Evolutionary conservation across 2,329 filamentous ascomycete genomes (phyloP), one percentile per base, ranked within the genome.

Genomic region (Thielaviopsis populi): DNA sequence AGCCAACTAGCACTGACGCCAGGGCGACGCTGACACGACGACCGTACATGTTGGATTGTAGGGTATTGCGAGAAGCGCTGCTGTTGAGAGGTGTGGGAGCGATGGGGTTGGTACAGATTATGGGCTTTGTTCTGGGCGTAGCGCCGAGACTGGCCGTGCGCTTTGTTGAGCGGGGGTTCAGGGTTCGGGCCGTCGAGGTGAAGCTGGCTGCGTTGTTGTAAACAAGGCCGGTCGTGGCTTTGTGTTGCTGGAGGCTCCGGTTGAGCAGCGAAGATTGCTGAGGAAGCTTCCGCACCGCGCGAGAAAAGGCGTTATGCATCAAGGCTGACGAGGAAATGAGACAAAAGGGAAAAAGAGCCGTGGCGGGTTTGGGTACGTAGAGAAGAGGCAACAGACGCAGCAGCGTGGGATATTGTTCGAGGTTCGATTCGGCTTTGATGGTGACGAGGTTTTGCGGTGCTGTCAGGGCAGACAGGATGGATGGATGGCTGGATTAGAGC

Each of bases 11-110:
- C 71, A 83, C 83, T 67, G 87, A 86, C 65, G 87, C 79, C 66
- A 90, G 73, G 66, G 84, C 86, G 69, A 83, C 78, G 4, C 83
- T 83, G 68, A 88, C 78, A 69, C 84, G 81, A 68, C 88, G 85
- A 71, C 86, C 75, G 74, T 88, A 86, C 88, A 92, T 91, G 69
- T 87, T 88, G 69, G 85, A 85, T 68, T 77, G 80, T 64, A 87
- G 76, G 64, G 82, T 77, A 67, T 76, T 74, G 69, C 76, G 73
- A 73, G 60, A 68, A 70, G 65, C 66, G 71, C 64, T 69, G 69
- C 56, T 65, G 69, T 69, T 68, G 71, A 72, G 72, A 69, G 70
- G 63, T 66, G 69, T 68, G 64, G 42, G 70, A 66, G 33, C 59
- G 68, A 69, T 54, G 67, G 65, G 66, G 66, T 63, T 43, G 66